phyloP scores from a whole-genome alignment of 208 protist genomes.

The Trypanosoma cruzi region DNA sequence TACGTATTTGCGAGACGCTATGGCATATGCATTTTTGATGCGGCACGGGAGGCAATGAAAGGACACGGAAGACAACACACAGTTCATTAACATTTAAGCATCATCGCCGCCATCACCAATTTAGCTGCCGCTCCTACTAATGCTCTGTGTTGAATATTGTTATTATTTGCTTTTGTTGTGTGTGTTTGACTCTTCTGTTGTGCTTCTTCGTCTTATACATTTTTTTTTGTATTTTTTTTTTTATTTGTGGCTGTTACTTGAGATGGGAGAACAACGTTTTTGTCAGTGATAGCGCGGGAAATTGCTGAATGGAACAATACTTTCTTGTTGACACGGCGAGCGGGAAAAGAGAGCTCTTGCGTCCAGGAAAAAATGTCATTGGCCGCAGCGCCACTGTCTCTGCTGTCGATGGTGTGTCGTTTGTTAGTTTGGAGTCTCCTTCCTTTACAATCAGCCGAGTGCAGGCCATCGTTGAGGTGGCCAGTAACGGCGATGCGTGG shows the following conservation, averaged over 20 bases:
- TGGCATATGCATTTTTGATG: neutral
- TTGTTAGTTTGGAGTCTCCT: conserved; percentile 73
- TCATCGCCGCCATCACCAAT: neutral
- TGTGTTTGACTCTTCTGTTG: neutral
- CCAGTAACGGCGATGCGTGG: conserved; percentile 84
- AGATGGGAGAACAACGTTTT: conserved; percentile 1
- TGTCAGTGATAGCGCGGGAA: neutral
- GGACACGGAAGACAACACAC: neutral
- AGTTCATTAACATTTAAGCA: neutral
- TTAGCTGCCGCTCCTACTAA: neutral
- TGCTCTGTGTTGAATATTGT: neutral
- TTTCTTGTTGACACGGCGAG: conserved; percentile 36
- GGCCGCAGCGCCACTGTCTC: conserved; percentile 50
- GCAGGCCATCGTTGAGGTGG: conserved; percentile 81
- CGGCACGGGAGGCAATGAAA: neutral
- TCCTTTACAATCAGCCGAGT: conserved; percentile 68
- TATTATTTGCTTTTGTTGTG: neutral
- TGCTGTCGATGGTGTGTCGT: conserved; percentile 47
- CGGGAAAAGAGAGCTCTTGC: conserved; percentile 33
- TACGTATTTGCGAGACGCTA: neutral
- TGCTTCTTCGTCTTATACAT: conserved; percentile 5
- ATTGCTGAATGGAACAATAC: conserved; percentile 28
- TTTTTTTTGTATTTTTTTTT: neutral
- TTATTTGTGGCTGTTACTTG: neutral
- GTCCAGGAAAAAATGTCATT: conserved; percentile 73